Evolutionary conservation across 2,329 filamentous ascomycete species (phyloP).

Genomic region (Botrytis paeoniae): DNA sequence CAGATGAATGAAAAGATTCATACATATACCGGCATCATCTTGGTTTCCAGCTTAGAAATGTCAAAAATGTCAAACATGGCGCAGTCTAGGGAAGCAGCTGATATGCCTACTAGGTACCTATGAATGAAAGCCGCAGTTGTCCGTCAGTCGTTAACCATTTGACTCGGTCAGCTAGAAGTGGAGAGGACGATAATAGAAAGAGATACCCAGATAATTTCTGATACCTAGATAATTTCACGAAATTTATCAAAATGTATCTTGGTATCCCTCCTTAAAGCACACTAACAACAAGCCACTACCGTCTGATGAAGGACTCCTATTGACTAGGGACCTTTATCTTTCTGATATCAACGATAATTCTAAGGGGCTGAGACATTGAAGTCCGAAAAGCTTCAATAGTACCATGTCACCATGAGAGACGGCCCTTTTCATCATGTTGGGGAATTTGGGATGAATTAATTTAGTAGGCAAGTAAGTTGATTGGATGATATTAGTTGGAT

Average conservation of each 20-base stretch:
- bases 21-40: not conserved
- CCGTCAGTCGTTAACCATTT: not conserved
- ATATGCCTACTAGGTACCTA: not conserved
- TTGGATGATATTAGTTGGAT: not conserved
- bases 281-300: slow-evolving; percentile 8
- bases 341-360: slow-evolving; percentile 4
- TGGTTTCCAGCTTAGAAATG: not conserved
- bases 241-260: not conserved
- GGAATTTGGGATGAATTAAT: not conserved
- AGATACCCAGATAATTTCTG: not conserved
- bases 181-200: slow-evolving; percentile 8
- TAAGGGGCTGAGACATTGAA: slow-evolving; percentile 20
- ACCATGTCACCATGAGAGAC: slow-evolving; percentile 14
- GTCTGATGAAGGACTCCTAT: not conserved
- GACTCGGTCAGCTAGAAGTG: slow-evolving; percentile 9
- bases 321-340: not conserved
- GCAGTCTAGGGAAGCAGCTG: slow-evolving; percentile 19
- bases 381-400: slow-evolving; percentile 15
- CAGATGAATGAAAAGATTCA: not conserved
- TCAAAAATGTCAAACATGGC: slow-evolving; percentile 18
- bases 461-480: not conserved
- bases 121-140: not conserved
- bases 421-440: slow-evolving; percentile 2
- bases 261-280: not conserved
- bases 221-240: not conserved